Base-by-base conservation (phyloP, 106 monocot species). In the Iris macrosiphon region DNA sequence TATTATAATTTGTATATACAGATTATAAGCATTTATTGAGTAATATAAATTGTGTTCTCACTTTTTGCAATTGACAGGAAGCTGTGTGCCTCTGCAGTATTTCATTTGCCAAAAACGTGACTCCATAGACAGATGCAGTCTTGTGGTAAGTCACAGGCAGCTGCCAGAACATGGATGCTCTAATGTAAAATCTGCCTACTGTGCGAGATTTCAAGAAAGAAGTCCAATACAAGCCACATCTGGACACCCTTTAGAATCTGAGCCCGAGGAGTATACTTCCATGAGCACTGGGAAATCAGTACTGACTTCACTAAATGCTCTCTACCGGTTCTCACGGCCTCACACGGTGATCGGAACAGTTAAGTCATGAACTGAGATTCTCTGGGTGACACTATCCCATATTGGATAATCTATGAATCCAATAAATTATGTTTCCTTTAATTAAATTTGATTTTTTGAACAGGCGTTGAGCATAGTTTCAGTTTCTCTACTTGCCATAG, bases 311-410 rank as follows among this genome's bases (percentile, higher is more conserved):
- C 54, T 87, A 39, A 43, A 78, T 68, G 80, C 65, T 23, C 82
- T 98, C 40, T 91, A 91, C 72, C 57, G 69, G 32, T 98, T 91
- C 67, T 80, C 98, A 16, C 75, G 90, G 27, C 91, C 98, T 33
- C 98, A 99, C 47, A 99, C 98, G 26, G 71, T 99, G 52, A 99
- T 99, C 62, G 98, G 98, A 66, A 99, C 98, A 75, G 98, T 91
- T 83, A 83, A 75, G 80, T 67, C 40, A 37, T 12, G 23, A 30
- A 40, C 19, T 64, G 26, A 31, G 8, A 25, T 41, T 31, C 1
- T 23, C 39, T 40, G 4, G 6, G 47, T 28, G 21, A 32, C n/a
- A 26, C 16, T 61, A 1, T 48, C 52, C 19, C 9, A 41, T 27
- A 21, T 39, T 6, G n/a, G 9, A 30, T 45, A n/a, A 0, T 29